Evolutionary conservation across 441 rosid species (phyloP), one percentile per base, ranked within the genome.

Genomic region (Codiaeum variegatum): DNA sequence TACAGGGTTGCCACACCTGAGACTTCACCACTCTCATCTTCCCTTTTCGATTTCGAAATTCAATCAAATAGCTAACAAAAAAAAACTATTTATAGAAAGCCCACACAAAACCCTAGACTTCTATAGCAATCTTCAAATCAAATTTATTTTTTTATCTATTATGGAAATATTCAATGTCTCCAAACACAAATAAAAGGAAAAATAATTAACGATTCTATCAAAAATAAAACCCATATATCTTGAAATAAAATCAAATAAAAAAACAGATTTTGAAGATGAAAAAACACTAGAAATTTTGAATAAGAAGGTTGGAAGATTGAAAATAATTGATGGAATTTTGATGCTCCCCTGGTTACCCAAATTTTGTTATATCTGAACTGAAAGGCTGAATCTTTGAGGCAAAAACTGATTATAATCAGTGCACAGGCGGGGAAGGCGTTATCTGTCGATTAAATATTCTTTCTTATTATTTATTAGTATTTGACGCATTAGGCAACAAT

Each of bases 1-100:
- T 91, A 82, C 98, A 93, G 11, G 99, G 98, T 76, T 95, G 99
- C 99, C 99, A 95, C 0, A 95, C 93, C 83, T 86, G 97, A 52
- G 98, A 93, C 91, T 95, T 95, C 18, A 78, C 83, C 44, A 91
- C 84, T 67, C 88, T 90, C 94, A 91, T 86, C 62, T 73, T 77
- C 29, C 10, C 40, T 71, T 26, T 15, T 60, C 32, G 60, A 13
- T n/a, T 60, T 49, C 36, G 40, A 71, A 71, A 60, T 60, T 42
- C 44, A 63, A 63, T 0, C 67, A 12, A 32, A 40, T 18, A 40
- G 18, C 6, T 12, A 16, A 15, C 24, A 55, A 24, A 24, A 34
- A 46, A 49, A 46, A 66, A 9, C 40, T 40, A 40, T 8, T 10
- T 40, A 40, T 40, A 40, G 44, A 40, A 40, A 40, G 44, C 42